phyloP scores from a whole-genome alignment of 768 basidiomycete genomes.

The Candolleomyces aberdarensis region DNA sequence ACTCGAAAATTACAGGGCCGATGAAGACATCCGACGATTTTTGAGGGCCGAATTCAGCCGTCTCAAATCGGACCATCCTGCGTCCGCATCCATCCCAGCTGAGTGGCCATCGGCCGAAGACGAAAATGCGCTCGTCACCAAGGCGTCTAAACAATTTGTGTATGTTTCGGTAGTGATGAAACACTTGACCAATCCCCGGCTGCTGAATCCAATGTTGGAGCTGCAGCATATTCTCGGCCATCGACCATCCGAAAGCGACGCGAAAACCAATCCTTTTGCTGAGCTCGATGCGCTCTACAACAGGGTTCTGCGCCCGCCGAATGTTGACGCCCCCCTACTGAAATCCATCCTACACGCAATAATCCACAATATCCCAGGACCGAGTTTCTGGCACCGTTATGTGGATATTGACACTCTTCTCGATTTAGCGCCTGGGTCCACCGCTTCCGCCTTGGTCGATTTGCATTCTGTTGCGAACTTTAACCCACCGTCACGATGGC shows the following conservation, averaged over 20 bases:
- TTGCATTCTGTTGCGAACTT: background rate
- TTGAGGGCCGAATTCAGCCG: background rate
- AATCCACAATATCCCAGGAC: too few relatives aligned
- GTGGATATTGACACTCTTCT: background rate
- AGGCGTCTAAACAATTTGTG: background rate
- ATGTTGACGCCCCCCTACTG: background rate
- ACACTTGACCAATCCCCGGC: background rate
- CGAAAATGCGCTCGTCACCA: background rate
- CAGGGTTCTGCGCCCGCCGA: background rate
- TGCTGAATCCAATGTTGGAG: background rate
- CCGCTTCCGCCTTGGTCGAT: background rate
- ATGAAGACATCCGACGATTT: background rate
- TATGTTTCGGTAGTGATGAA: background rate
- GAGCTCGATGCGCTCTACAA: background rate
- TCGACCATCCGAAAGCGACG: background rate
- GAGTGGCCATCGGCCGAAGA: background rate
- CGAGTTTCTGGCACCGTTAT: background rate
- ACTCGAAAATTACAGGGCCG: background rate
- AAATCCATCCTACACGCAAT: background rate
- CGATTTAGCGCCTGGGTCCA: background rate
- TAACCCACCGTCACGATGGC: background rate
- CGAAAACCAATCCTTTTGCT: background rate
- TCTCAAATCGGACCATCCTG: background rate
- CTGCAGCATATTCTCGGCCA: background rate
- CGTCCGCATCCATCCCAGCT: background rate